Percentiles rank a stretch among this genome's conserved stretches.
Evolutionary conservation across 1,139 yeast genomes (phyloP).

Genomic region (Petasospora rhodanensis): DNA sequence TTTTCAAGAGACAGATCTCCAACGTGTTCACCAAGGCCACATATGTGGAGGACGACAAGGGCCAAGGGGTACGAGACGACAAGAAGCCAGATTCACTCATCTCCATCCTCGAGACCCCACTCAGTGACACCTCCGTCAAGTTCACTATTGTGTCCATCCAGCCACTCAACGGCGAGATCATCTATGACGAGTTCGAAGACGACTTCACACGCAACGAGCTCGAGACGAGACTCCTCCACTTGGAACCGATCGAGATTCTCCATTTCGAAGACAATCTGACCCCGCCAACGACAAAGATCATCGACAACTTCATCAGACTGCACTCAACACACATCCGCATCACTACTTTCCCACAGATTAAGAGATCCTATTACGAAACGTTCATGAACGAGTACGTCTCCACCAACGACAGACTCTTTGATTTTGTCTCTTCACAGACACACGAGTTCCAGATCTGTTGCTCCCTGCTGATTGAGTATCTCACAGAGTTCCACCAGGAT

Average conservation of each 20-base stretch:
- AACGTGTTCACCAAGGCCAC: constrained; percentile 83
- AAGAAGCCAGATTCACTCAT: constrained; percentile 24
- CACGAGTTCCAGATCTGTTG: constrained; percentile 39
- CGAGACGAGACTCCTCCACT: constrained; percentile 67
- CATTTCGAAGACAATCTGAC: constrained; percentile 35
- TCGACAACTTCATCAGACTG: constrained; percentile 22
- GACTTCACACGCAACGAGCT: constrained; percentile 50
- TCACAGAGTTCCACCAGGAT: constrained; percentile 59
- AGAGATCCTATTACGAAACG: constrained; percentile 12
- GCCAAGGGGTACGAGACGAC: constrained; percentile 20
- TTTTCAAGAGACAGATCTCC: constrained; percentile 67
- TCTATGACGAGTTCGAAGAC: constrained; percentile 66
- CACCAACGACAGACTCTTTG: constrained; percentile 8
- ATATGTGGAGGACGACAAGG: constrained; percentile 53
- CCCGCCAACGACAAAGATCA: constrained; percentile 14
- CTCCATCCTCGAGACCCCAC: constrained; percentile 17
- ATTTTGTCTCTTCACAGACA: constrained; percentile 15
- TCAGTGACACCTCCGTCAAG: constrained; percentile 3
- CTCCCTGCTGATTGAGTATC: constrained; percentile 44
- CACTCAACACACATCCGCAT: constrained; percentile 20
- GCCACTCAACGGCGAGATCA: constrained; percentile 72
- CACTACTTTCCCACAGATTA: constrained; percentile 22
- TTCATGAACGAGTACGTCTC: constrained; percentile 16
- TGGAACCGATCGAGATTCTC: constrained; percentile 73
- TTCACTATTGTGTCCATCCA: constrained; percentile 63